Evolutionary conservation across 306 rosid genomes (phyloP), one percentile per base, ranked within the genome.

Genomic region (Castanopsis chinensis): DNA sequence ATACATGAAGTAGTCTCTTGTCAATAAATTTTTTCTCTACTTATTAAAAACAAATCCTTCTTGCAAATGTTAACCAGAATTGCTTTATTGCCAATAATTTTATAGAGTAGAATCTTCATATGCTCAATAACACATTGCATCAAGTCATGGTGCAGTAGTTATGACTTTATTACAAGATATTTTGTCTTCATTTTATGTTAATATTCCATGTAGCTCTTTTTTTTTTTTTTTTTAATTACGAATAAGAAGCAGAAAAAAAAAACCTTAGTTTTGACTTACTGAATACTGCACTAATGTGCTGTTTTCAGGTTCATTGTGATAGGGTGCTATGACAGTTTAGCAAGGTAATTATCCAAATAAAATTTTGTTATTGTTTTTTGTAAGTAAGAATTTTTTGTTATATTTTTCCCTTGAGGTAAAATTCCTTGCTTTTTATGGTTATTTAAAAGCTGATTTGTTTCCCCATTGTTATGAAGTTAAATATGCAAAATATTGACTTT

Each of bases 221-320:
- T 1, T 32, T 4, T 32, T 4, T 32, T 4, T 4, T 32, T 4
- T 79, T 68, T 61, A 17, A 20, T 49, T 61, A 30, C 20, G n/a
- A 60, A 17, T 14, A 11, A 2, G 35, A 53, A 28, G 8, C 13
- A 28, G 23, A 6, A 27, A 32, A 74, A 72, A 37, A 37, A 7
- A 7, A 32, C 11, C 11, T 2, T 37, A 63, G 8, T 64, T 17
- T 58, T 75, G 37, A 37, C 45, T 27, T 70, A 25, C 58, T 76
- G 33, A 79, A 76, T 58, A n/a, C 30, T 7, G 28, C 55, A 4
- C 60, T 4, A 19, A 73, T 80, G 83, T 64, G 61, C 68, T 83
- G 37, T 81, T 82, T 82, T 85, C 96, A 95, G 98, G 94, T 91
- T 93, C 84, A 82, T 95, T 87, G 85, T 95, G 91, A 95, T 98